phyloP scores from a whole-genome alignment of 2,329 filamentous ascomycete genomes.

The Nemania sp. region DNA sequence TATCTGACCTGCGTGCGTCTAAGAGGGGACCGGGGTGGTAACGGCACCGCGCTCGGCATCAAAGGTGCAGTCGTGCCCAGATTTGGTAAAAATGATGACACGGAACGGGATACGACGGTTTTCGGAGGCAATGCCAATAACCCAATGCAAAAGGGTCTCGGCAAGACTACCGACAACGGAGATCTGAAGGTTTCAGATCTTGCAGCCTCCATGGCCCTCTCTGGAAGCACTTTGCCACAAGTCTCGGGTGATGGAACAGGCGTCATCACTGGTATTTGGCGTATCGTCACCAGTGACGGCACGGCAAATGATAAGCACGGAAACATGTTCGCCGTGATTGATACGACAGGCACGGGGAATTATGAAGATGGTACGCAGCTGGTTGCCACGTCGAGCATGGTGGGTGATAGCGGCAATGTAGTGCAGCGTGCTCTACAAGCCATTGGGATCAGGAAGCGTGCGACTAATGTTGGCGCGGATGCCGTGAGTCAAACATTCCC shows the following conservation, averaged over 20 bases:
- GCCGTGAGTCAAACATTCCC: slow-evolving; percentile 11
- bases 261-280: slow-evolving; percentile 13
- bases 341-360: slow-evolving; percentile 16
- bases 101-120: slow-evolving; percentile 18
- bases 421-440: slow-evolving; percentile 18
- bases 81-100: slow-evolving; percentile 16
- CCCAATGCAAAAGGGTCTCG: slow-evolving; percentile 14
- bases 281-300: slow-evolving; percentile 23
- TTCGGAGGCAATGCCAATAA: slow-evolving; percentile 19
- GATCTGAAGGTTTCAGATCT: slow-evolving; percentile 15
- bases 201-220: slow-evolving; percentile 9
- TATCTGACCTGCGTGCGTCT: not conserved
- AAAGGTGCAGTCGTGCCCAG: slow-evolving; percentile 11
- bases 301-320: slow-evolving; percentile 18
- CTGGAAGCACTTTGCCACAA: slow-evolving; percentile 15
- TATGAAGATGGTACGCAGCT: slow-evolving; percentile 12
- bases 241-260: slow-evolving; percentile 18
- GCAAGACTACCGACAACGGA: slow-evolving; percentile 15
- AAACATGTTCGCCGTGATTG: slow-evolving; percentile 17
- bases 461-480: slow-evolving; percentile 17
- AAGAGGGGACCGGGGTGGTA: slow-evolving; percentile 20
- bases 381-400: slow-evolving; percentile 12
- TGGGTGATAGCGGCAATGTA: slow-evolving; percentile 11
- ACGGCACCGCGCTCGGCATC: slow-evolving; percentile 21
- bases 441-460: slow-evolving; percentile 17